Base-by-base conservation (phyloP, 805 yeast genomes). In the Kluyveromyces dobzhanskii region DNA sequence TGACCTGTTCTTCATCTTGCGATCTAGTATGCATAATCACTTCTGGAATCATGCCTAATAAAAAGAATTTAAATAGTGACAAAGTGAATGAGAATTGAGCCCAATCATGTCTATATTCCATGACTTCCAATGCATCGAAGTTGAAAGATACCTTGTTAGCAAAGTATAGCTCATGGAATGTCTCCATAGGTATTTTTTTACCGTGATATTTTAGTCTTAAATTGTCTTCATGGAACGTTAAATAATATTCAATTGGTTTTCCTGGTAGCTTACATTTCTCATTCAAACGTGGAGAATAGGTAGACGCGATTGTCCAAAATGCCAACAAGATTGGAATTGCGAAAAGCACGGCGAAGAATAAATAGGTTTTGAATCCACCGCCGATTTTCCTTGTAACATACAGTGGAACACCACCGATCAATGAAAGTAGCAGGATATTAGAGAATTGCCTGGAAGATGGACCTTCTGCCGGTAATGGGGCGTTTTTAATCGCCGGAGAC, bases 1-100 rank as follows among this genome's bases (percentile, higher is more conserved):
- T 78, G 41, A 86, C 96, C 66, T 86, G 96, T 66, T 86, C 96
- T 68, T 86, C 96, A 61, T 87, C 96, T 69, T 86, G 96, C 16
- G 94, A 82, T 59, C 85, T 78, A 48, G 94, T 80, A 69, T 86
- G 96, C 78, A 86, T 61, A 53, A 86, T 81, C 42, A 86, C 94
- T 66, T 86, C 96, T 32, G 96, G 96, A 48, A 86, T 82, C 83
- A 86, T 76, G 35, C 92, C 94, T 37, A 85, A 72, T 48, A 86
- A 63, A 68, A 86, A 87, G 67, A 71, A 87, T 60, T 72, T 80
- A 76, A 78, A 86, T 44, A 86, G 70, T 24, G 84, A 67, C 44
- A 75, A 53, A 32, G 96, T 86, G 70, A 86, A 86, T 27, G 78
- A 64, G 69, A 84, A 86, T 49, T 69, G 70, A 50, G 87, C 83